These are phyloP conservation scores for Potentilla sterilis DNA, from an alignment of 306 rosid species.

Conservation along the genomic window DNA sequence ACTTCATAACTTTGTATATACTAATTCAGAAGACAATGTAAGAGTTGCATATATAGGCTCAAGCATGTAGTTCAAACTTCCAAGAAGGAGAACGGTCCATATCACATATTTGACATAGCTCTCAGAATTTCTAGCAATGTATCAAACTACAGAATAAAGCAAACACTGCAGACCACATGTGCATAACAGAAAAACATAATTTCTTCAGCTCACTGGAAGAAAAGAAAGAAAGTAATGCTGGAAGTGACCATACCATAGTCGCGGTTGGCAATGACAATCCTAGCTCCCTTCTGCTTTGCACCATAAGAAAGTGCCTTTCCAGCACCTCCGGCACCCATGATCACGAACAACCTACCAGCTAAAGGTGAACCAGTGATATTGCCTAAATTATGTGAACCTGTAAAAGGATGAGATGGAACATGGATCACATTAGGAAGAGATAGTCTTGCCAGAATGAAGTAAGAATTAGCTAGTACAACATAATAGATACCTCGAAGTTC, in stretches of 20 bases:
- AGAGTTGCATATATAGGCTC: background rate
- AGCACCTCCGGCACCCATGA: slow-evolving; percentile 98
- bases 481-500: slow-evolving; percentile 60
- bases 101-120: background rate
- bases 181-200: background rate
- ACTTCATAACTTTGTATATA: too few species aligned
- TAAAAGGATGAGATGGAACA: slow-evolving; percentile 12
- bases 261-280: slow-evolving; percentile 85
- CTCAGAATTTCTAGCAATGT: background rate
- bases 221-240: background rate
- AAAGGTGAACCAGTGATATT: slow-evolving; percentile 52
- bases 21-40: background rate
- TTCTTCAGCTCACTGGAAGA: background rate
- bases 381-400: slow-evolving; percentile 45
- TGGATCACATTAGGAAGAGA: slow-evolving; percentile 10
- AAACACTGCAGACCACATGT: background rate
- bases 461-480: slow-evolving; percentile 16
- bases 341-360: slow-evolving; percentile 79
- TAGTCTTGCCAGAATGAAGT: slow-evolving; percentile 19
- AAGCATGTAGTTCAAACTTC: background rate
- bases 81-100: too few species aligned
- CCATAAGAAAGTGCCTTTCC: slow-evolving; percentile 96
- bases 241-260: slow-evolving; percentile 53
- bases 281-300: slow-evolving; percentile 88
- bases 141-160: background rate